Conservation (phyloP, 1,139 yeast species). For the Yamadazyma blattariae region DNA sequence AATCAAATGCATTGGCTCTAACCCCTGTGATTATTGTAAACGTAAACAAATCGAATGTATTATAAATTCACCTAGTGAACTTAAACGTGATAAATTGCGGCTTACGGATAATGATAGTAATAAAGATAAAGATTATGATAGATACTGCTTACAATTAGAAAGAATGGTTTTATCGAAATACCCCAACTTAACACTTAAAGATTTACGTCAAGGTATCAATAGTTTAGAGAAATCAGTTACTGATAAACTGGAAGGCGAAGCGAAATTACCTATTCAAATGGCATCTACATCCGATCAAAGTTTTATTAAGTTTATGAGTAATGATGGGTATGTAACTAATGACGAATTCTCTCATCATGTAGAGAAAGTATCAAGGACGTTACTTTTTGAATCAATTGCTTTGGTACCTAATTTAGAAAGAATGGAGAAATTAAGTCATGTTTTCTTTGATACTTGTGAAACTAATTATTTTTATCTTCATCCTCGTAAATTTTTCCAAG, state of each 20-base stretch:
- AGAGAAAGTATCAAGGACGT: slow-evolving; percentile 3
- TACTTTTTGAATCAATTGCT: slow-evolving; percentile 10
- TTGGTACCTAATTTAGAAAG: slow-evolving; percentile 12
- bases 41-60: slow-evolving; percentile 9
- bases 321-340: slow-evolving; percentile 4
- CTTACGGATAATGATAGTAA: too few species aligned
- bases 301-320: slow-evolving; percentile 16
- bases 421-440: slow-evolving; percentile 11
- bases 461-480: slow-evolving; percentile 18
- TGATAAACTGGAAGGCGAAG: slow-evolving; percentile 4
- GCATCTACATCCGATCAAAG: slow-evolving; percentile 17
- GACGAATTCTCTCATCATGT: slow-evolving; percentile 4
- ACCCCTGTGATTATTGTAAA: slow-evolving; percentile 16
- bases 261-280: slow-evolving; percentile 7
- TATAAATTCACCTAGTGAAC: too few species aligned
- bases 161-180: slow-evolving; percentile 13
- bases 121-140: too few species aligned
- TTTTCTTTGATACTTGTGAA: slow-evolving; percentile 16
- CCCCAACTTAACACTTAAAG: slow-evolving; percentile 11
- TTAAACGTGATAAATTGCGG: too few species aligned
- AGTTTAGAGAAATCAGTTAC: slow-evolving; percentile 13
- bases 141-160: slow-evolving; percentile 18
- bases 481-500: slow-evolving; percentile 10
- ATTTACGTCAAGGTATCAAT: slow-evolving; percentile 14
- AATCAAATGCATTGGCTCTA: slow-evolving; percentile 16